Conservation (phyloP, 768 basidiomycete genomes). For the Pisolithus orientalis region DNA sequence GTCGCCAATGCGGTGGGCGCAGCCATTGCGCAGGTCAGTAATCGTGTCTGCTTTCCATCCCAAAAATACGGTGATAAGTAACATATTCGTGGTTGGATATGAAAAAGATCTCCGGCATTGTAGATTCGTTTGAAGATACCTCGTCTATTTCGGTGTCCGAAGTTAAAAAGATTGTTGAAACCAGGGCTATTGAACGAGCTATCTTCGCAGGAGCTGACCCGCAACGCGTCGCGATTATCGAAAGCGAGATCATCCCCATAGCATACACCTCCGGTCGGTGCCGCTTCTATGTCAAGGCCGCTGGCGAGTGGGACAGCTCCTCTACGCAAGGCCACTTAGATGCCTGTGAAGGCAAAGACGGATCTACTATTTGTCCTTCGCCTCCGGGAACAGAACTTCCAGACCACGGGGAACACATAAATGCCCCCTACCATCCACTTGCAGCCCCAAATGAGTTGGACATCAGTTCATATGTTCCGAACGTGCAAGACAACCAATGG, state of each 20-base stretch:
- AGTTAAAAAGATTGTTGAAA: slow-evolving; percentile 29
- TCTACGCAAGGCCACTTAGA: slow-evolving; percentile 18
- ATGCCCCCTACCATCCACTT: slow-evolving; percentile 2
- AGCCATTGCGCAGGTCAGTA: slow-evolving; percentile 34
- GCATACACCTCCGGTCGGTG: slow-evolving; percentile 29
- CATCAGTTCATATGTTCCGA: slow-evolving; percentile 32
- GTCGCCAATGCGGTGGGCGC: slow-evolving; percentile 63
- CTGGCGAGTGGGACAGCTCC: slow-evolving; percentile 41
- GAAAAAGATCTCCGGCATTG: slow-evolving; percentile 35
- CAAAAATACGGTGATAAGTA: not conserved
- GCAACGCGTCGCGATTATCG: slow-evolving; percentile 42
- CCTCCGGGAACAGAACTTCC: not conserved
- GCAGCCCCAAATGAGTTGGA: slow-evolving; percentile 14
- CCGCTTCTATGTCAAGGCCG: slow-evolving; percentile 52
- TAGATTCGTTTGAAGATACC: slow-evolving; percentile 40
- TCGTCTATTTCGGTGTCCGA: slow-evolving; percentile 27
- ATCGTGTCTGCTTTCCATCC: not conserved
- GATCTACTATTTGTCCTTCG: not conserved
- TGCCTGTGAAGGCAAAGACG: slow-evolving; percentile 1
- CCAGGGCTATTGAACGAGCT: slow-evolving; percentile 37
- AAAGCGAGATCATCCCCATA: slow-evolving; percentile 47
- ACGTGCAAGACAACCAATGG: slow-evolving; percentile 38
- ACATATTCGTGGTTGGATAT: not conserved
- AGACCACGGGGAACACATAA: not conserved
- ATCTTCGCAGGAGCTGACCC: slow-evolving; percentile 40